Percentiles rank a stretch among this genome's conserved stretches.
phyloP scores from a whole-genome alignment of 1,139 yeast species.

The Suhomyces bolitotheri region DNA sequence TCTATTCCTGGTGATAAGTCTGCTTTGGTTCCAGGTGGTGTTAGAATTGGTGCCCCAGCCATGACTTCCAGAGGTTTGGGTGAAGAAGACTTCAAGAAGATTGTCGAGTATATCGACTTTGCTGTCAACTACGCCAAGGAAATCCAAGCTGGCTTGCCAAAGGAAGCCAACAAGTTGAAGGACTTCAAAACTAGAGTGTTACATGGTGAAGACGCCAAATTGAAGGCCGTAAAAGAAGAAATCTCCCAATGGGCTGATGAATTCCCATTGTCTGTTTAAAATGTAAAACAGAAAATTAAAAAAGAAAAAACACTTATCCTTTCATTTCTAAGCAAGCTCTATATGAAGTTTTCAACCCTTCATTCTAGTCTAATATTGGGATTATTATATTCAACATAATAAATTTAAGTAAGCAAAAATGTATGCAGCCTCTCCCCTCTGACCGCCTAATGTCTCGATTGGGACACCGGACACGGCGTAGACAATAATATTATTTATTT shows the following conservation, averaged over 20 bases:
- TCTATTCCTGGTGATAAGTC: conserved; percentile 98
- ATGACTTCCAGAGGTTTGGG: conserved; percentile 97
- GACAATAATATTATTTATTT: too few species aligned
- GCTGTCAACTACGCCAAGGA: conserved; percentile 79
- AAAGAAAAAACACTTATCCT: conserved; percentile 1
- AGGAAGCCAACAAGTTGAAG: conserved; percentile 87
- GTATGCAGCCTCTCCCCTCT: too few species aligned
- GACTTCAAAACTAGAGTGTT: conserved; percentile 86
- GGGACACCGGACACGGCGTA: too few species aligned
- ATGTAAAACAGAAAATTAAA: background rate
- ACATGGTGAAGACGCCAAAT: conserved; percentile 63
- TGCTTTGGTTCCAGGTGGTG: conserved; percentile 97
- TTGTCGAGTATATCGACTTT: conserved; percentile 79
- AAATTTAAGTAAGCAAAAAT: conserved; percentile 5
- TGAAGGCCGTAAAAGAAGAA: conserved; percentile 70
- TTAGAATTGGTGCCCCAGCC: conserved; percentile 98
- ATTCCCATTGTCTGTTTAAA: conserved; percentile 85
- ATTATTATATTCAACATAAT: conserved; percentile 14
- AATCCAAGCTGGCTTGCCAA: conserved; percentile 73
- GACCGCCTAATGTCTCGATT: too few species aligned
- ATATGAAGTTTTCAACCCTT: conserved; percentile 14
- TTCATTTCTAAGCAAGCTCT: conserved; percentile 11
- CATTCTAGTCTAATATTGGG: conserved; percentile 11
- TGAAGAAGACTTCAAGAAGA: conserved; percentile 79
- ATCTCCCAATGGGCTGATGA: conserved; percentile 89